Conservation (phyloP, 2,329 filamentous ascomycete genomes). For the Epicoccum nigrum region DNA sequence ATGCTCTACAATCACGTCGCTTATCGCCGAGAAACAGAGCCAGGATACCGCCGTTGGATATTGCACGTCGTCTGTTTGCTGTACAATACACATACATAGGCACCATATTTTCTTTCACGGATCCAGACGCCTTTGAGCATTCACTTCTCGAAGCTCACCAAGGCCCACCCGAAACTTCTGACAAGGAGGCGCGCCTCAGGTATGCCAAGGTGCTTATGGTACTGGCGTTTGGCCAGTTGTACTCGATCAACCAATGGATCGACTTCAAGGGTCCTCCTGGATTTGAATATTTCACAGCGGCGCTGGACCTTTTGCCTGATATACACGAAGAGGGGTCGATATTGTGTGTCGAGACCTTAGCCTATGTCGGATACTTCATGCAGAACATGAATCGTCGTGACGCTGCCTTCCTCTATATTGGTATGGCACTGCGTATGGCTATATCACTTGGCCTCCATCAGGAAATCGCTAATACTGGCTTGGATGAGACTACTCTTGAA, state of each 20-base stretch:
- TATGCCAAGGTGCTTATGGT: constrained; percentile 10
- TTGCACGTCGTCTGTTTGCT: constrained; percentile 6
- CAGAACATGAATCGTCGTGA: constrained; percentile 12
- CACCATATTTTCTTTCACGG: constrained; percentile 7
- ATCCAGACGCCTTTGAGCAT: constrained; percentile 5
- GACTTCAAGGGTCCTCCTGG: constrained; percentile 7
- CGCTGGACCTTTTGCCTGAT: constrained; percentile 6
- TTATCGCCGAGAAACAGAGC: background rate
- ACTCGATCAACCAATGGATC: constrained; percentile 11
- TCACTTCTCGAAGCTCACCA: constrained; percentile 3
- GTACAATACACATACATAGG: constrained; percentile 8
- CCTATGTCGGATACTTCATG: constrained; percentile 11
- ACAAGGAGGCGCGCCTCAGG: background rate
- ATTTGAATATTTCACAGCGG: constrained; percentile 10
- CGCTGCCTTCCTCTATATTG: constrained; percentile 9
- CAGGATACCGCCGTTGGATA: constrained; percentile 4
- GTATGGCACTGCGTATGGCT: constrained; percentile 7
- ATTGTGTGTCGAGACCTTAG: constrained; percentile 4
- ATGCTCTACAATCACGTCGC: constrained; percentile 9
- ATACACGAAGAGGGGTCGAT: constrained; percentile 8
- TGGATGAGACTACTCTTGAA: constrained; percentile 2
- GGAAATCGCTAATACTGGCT: background rate
- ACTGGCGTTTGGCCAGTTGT: constrained; percentile 7
- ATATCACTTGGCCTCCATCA: constrained; percentile 7
- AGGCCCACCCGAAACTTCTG: constrained; percentile 2